Evolutionary conservation across 75 land plant genomes (phyloP).

Genomic region (Sequoiadendron giganteum): DNA sequence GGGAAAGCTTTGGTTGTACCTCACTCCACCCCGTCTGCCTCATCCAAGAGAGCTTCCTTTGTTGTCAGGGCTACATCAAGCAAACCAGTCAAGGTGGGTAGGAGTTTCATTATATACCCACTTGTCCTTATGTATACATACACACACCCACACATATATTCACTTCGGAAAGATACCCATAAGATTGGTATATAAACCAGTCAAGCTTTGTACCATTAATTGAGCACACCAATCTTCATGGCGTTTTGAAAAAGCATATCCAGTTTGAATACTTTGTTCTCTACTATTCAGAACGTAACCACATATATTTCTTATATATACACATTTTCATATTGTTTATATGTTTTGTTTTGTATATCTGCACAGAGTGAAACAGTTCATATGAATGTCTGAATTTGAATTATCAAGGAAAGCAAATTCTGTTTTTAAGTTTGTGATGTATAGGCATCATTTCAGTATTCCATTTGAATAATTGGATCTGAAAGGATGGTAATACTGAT

Average conservation of each 20-base stretch:
- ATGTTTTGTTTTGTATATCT: neutral
- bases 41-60: neutral
- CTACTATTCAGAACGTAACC: neutral
- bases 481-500: no score
- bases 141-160: neutral
- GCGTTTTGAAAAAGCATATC: neutral
- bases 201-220: neutral
- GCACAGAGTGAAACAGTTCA: neutral
- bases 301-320: no score
- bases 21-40: neutral
- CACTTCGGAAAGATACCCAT: neutral
- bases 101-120: neutral
- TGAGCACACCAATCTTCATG: neutral
- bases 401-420: no score
- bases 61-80: slow-evolving; percentile 4
- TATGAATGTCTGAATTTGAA: neutral
- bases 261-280: neutral
- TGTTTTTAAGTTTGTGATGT: no score
- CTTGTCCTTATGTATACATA: neutral
- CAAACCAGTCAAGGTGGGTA: slow-evolving; percentile 12
- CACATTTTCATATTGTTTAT: neutral
- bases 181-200: neutral
- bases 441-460: no score
- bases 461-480: no score
- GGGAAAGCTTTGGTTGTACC: neutral